A percentile compares a stretch with the other conserved stretches of the same genome.
Evolutionary conservation across 768 basidiomycete genomes (phyloP).

Genomic region (Boletellus ananiceps): DNA sequence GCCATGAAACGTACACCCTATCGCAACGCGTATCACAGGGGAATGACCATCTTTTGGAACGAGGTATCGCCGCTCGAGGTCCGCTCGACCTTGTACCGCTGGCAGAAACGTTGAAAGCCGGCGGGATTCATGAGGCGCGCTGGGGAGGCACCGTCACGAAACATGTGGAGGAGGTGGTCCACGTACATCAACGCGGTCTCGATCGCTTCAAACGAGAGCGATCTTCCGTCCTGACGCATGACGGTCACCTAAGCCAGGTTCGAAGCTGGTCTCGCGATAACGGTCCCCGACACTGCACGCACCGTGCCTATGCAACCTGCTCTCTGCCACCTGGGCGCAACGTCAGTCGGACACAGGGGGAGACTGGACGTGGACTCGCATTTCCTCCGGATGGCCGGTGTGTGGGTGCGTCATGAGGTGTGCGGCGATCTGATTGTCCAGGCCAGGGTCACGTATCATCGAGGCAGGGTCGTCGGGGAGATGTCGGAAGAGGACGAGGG

Average conservation of each 20-base stretch:
- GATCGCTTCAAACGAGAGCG: conserved; percentile 22
- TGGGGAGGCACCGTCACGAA: conserved; percentile 20
- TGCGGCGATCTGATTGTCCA: conserved; percentile 30
- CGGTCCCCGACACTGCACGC: neutral
- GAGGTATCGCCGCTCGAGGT: conserved; percentile 3
- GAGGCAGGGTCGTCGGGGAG: conserved; percentile 12
- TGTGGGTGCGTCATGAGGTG: conserved; percentile 28
- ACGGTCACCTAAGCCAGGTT: conserved; percentile 18
- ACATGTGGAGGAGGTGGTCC: conserved; percentile 29
- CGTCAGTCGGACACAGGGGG: neutral
- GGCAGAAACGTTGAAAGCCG: conserved; percentile 24
- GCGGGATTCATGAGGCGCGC: conserved; percentile 16
- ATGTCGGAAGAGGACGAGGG: conserved; percentile 29
- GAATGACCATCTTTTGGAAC: conserved; percentile 18
- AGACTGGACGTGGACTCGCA: conserved; percentile 6
- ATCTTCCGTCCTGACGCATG: conserved; percentile 23
- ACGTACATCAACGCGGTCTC: conserved; percentile 32
- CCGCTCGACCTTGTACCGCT: conserved; percentile 19
- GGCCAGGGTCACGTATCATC: conserved; percentile 18
- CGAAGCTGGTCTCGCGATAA: neutral
- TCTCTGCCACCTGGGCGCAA: conserved; percentile 16
- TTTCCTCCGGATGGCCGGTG: conserved; percentile 23
- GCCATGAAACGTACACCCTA: neutral
- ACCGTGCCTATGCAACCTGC: conserved; percentile 28
- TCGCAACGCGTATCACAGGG: conserved; percentile 11